Percentiles rank a stretch among this genome's conserved stretches.
Evolutionary conservation across 202 grass and related monocot species (phyloP).

Genomic region (Schoenoplectus tabernaemontani): DNA sequence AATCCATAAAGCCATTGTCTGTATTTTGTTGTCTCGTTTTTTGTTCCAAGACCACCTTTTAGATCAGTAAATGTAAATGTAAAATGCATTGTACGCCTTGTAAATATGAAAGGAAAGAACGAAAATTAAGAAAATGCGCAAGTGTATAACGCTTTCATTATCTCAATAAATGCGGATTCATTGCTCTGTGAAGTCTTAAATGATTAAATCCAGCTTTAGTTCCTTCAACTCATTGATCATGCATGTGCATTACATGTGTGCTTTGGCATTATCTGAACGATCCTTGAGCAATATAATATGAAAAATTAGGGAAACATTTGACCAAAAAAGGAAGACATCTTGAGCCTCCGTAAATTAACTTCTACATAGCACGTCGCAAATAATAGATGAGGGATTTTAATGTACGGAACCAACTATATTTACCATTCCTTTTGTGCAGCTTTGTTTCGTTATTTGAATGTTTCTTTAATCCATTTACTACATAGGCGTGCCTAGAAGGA

Average conservation of each 20-base stretch:
- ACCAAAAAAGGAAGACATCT: not conserved
- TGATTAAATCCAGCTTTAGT: constrained; percentile 1
- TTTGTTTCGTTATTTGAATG: not conserved
- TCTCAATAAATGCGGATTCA: constrained; percentile 16
- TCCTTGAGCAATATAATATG: not conserved
- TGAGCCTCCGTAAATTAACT: too few species aligned
- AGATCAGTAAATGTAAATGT: not conserved
- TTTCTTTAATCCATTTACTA: not conserved
- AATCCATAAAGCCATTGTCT: constrained; percentile 11
- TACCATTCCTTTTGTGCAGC: not conserved
- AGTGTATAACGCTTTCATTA: not conserved
- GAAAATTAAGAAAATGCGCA: not conserved
- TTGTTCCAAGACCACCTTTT: constrained; percentile 2
- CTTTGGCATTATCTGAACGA: not conserved
- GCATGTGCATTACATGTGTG: not conserved
- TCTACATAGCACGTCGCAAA: too few species aligned
- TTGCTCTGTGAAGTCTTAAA: constrained; percentile 8
- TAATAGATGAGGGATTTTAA: too few species aligned
- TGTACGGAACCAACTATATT: too few species aligned
- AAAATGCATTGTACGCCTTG: not conserved
- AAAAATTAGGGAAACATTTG: not conserved
- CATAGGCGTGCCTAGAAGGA: not conserved
- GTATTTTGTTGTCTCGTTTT: constrained; percentile 21
- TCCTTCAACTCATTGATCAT: not conserved
- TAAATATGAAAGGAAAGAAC: not conserved